Evolutionary conservation across 257 asterid genomes (phyloP).

Genomic region (Misopates orontium): DNA sequence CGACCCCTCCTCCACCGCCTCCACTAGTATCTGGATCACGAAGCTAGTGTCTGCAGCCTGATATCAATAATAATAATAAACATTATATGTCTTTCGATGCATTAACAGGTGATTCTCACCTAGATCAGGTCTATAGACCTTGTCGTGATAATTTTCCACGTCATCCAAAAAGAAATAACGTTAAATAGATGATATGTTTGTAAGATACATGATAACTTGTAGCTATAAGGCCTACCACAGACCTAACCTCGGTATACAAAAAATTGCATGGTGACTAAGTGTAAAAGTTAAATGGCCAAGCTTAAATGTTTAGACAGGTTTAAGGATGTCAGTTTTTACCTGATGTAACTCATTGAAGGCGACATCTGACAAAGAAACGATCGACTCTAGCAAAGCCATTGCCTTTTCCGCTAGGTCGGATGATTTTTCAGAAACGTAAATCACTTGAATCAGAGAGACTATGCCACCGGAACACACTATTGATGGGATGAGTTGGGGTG

Average conservation of each 20-base stretch:
- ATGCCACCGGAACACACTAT: conserved; percentile 50
- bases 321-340: conserved; percentile 28
- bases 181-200: too few species aligned
- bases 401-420: conserved; percentile 65
- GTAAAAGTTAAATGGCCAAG: not conserved
- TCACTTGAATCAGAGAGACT: conserved; percentile 38
- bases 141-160: too few species aligned
- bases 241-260: too few species aligned
- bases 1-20: conserved; percentile 78
- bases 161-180: too few species aligned
- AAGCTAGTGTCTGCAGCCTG: conserved; percentile 50
- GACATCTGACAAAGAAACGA: conserved; percentile 49
- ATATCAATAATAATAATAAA: too few species aligned
- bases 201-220: too few species aligned
- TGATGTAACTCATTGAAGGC: conserved; percentile 41
- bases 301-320: not conserved
- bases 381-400: conserved; percentile 50
- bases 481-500: conserved; percentile 41
- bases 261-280: too few species aligned
- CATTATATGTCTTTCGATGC: not conserved
- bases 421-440: conserved; percentile 42
- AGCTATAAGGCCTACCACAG: too few species aligned
- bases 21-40: conserved; percentile 56
- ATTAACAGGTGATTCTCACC: too few species aligned
- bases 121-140: too few species aligned